Conservation (phyloP, 2,329 filamentous ascomycete species). For the Venturia oleaginea region DNA sequence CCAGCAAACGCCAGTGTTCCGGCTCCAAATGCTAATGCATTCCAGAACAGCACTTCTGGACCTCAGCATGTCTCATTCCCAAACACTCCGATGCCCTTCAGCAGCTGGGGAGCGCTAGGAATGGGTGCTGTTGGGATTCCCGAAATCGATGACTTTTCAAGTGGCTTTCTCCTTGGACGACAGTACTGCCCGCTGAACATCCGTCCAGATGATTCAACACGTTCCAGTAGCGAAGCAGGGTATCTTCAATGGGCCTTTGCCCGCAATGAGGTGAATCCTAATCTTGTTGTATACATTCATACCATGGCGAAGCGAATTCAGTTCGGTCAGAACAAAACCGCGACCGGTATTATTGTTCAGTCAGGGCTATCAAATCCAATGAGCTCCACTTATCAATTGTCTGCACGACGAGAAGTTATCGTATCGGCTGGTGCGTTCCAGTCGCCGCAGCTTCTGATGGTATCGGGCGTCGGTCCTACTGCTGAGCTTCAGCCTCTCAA, state of each 20-base stretch:
- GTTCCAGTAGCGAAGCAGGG: neutral
- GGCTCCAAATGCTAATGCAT: conserved; percentile 15
- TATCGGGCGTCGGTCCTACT: conserved; percentile 18
- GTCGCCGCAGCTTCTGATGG: conserved; percentile 25
- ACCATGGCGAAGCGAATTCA: conserved; percentile 13
- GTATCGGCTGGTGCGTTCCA: conserved; percentile 23
- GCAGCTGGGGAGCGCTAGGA: neutral
- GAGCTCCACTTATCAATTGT: conserved; percentile 19
- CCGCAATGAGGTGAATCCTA: neutral
- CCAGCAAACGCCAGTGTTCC: conserved; percentile 20
- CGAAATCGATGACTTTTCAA: neutral
- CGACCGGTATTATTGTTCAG: neutral
- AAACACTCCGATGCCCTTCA: conserved; percentile 4
- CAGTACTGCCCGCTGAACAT: conserved; percentile 1
- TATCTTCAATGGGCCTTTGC: conserved; percentile 20
- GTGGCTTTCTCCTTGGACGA: conserved; percentile 4
- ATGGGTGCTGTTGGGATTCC: conserved; percentile 3
- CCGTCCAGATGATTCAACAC: neutral
- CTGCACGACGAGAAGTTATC: conserved; percentile 22
- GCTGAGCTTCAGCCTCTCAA: neutral
- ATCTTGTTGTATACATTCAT: conserved; percentile 10
- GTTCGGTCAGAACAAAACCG: conserved; percentile 9
- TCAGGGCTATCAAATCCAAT: conserved; percentile 25
- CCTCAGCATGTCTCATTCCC: conserved; percentile 11
- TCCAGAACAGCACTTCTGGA: conserved; percentile 1